phyloP scores from a whole-genome alignment of 805 yeast genomes.

The Pichia nanzhaoensis region DNA sequence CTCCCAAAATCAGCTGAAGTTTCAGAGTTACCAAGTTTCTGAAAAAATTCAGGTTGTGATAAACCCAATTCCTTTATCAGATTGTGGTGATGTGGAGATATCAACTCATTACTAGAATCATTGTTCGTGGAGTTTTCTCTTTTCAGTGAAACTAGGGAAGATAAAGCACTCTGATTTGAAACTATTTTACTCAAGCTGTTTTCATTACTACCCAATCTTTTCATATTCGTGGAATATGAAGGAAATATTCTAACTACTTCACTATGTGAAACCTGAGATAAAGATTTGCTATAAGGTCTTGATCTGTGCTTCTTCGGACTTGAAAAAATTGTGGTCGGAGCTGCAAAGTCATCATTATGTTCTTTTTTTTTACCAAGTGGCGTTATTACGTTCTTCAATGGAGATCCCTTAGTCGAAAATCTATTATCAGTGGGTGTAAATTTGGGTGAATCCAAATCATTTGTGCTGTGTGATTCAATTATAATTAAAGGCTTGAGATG shows the following conservation, averaged over 20 bases:
- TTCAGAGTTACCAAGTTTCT: background rate
- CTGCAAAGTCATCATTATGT: background rate
- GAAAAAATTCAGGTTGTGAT: background rate
- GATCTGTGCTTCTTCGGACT: conserved; percentile 8
- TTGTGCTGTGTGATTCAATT: background rate
- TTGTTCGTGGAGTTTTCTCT: background rate
- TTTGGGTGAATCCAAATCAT: background rate
- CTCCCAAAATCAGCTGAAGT: background rate
- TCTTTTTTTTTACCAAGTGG: background rate
- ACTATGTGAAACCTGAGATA: conserved; percentile 41
- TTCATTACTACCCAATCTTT: conserved; percentile 14
- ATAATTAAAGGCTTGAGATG: background rate
- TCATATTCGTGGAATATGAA: conserved; percentile 9
- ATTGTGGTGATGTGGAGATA: background rate
- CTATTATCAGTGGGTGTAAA: background rate
- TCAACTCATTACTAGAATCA: background rate
- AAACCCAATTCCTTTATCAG: conserved; percentile 4
- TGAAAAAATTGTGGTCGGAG: conserved; percentile 5
- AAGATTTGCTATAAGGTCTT: conserved; percentile 35
- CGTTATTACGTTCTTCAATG: conserved; percentile 5
- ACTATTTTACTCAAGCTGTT: conserved; percentile 11
- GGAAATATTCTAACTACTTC: conserved; percentile 30
- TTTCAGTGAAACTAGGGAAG: conserved; percentile 5
- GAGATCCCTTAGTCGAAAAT: conserved; percentile 4
- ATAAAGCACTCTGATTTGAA: conserved; percentile 8